Percentiles rank a stretch among this genome's conserved stretches.
Conservation (phyloP, 129 eudicot genomes). For the Artemisia annua region DNA sequence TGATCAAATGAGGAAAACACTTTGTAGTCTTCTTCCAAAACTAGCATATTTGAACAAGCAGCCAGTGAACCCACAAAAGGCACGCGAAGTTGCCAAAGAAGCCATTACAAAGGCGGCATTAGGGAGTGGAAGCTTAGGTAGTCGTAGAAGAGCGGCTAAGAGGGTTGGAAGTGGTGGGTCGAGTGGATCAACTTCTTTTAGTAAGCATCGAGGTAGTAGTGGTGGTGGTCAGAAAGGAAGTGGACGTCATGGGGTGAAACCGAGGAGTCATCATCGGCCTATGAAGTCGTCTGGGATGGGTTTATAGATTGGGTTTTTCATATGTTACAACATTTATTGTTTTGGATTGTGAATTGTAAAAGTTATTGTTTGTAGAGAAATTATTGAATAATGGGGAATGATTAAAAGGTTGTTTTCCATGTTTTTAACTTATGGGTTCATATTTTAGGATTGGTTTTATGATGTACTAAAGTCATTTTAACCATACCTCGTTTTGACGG, state of each 20-base stretch:
- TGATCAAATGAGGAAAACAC: conserved; percentile 69
- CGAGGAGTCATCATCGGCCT: conserved; percentile 43
- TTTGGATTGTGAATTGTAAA: conserved; percentile 20
- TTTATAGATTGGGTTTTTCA: conserved; percentile 16
- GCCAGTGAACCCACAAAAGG: conserved; percentile 77
- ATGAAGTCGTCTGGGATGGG: conserved; percentile 27
- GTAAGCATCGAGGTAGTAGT: conserved; percentile 40
- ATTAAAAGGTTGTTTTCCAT: conserved; percentile 6
- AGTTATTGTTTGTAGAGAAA: conserved; percentile 13
- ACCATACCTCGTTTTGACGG: no score
- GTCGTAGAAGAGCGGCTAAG: conserved; percentile 52
- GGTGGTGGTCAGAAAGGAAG: conserved; percentile 36
- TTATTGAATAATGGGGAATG: background rate
- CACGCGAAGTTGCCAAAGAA: conserved; percentile 62
- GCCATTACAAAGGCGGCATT: conserved; percentile 64
- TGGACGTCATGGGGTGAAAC: conserved; percentile 45
- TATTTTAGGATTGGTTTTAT: background rate
- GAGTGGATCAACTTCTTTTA: conserved; percentile 35
- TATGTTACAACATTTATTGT: background rate
- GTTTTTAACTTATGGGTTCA: background rate
- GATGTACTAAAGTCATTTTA: no score
- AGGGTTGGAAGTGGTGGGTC: conserved; percentile 43
- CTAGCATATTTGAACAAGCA: conserved; percentile 79
- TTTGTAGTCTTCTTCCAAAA: conserved; percentile 77
- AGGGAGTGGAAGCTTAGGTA: conserved; percentile 41